Evolutionary conservation across 306 rosid species (phyloP).

Genomic region (Citrullus amarus): DNA sequence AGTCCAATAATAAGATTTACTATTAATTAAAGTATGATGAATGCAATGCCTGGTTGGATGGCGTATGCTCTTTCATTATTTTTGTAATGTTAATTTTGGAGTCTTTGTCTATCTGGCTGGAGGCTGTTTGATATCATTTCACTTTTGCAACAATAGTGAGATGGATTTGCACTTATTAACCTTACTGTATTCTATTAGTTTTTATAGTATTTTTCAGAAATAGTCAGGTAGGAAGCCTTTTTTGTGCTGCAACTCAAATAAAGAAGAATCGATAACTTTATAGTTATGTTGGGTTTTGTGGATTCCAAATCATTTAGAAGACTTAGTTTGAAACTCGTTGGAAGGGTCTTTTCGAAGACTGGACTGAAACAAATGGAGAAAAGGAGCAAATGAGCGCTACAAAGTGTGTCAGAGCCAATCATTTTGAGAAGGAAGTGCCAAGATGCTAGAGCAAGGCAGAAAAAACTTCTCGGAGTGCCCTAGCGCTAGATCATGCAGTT

Average conservation of each 20-base stretch:
- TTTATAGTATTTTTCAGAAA: background rate
- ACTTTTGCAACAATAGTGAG: background rate
- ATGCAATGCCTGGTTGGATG: background rate
- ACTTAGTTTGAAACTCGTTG: background rate
- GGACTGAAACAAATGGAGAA: background rate
- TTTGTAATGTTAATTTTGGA: background rate
- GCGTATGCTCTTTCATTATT: background rate
- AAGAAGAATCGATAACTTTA: background rate
- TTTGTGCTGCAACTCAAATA: background rate
- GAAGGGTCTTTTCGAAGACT: background rate
- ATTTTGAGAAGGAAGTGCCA: background rate
- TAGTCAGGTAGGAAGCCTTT: background rate
- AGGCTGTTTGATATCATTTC: background rate
- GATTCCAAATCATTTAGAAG: background rate
- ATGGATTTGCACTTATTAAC: background rate
- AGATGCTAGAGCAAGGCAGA: background rate
- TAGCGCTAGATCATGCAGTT: background rate
- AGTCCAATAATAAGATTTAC: background rate
- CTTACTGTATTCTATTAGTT: background rate
- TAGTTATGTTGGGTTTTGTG: background rate
- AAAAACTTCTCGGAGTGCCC: background rate
- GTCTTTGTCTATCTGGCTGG: background rate
- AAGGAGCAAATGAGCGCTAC: background rate
- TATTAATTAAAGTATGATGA: background rate
- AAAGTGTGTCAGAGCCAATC: background rate